phyloP scores from a whole-genome alignment of 345 rosid genomes.

The Citrus medica region DNA sequence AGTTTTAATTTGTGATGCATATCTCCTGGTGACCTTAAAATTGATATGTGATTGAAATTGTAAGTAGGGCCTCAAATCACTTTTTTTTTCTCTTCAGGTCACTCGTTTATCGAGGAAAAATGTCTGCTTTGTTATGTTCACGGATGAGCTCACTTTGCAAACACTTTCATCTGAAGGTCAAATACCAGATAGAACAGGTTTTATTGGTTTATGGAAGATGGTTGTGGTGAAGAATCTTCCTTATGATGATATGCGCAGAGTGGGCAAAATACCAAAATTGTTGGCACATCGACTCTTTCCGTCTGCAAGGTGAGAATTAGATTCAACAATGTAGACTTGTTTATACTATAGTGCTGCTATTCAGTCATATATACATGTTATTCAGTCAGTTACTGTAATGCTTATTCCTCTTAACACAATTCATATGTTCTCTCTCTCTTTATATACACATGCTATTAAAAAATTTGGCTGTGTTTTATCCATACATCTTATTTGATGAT shows the following conservation, averaged over 20 bases:
- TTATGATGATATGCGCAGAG: conserved; percentile 85
- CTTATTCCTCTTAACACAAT: background rate
- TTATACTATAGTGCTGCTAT: background rate
- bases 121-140: conserved; percentile 94
- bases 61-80: background rate
- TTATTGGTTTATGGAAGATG: conserved; percentile 91
- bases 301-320: conserved; percentile 75
- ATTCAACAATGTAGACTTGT: background rate
- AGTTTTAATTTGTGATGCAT: background rate
- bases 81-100: conserved; percentile 47
- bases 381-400: background rate
- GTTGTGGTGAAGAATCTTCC: conserved; percentile 92
- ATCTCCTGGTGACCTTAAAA: background rate
- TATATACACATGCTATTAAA: background rate
- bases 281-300: conserved; percentile 92
- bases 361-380: background rate
- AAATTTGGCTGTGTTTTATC: background rate
- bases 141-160: conserved; percentile 77
- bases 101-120: conserved; percentile 84
- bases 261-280: conserved; percentile 93
- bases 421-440: background rate
- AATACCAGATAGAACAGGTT: conserved; percentile 71
- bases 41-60: background rate
- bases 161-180: conserved; percentile 80
- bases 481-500: background rate